Evolutionary conservation across 2,329 filamentous ascomycete genomes (phyloP).

Genomic region (Parasarocladium wereldwijsianum): DNA sequence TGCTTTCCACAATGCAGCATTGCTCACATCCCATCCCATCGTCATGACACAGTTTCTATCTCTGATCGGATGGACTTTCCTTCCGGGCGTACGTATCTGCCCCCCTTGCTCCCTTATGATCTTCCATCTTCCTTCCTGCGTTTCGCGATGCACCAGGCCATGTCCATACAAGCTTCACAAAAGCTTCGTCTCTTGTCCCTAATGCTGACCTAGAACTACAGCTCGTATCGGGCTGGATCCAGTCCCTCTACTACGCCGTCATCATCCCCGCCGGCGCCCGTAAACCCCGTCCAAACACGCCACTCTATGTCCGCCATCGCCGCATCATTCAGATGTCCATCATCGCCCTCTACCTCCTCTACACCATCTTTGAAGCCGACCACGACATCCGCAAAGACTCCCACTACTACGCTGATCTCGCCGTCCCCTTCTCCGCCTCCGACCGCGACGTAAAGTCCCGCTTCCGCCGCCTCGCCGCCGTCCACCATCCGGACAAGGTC

Average conservation of each 20-base stretch:
- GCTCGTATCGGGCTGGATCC: constrained; percentile 65
- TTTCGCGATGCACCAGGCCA: background rate
- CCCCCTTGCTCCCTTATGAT: constrained; percentile 4
- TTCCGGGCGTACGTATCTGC: constrained; percentile 30
- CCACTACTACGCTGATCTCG: constrained; percentile 69
- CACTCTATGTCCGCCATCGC: constrained; percentile 57
- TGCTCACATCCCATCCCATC: too few species aligned
- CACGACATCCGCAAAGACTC: constrained; percentile 56
- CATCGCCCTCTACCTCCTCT: constrained; percentile 69
- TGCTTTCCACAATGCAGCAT: too few species aligned
- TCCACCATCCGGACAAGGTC: constrained; percentile 77
- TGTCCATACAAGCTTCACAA: constrained; percentile 2
- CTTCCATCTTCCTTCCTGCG: background rate
- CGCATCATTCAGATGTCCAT: constrained; percentile 73
- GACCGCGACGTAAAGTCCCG: constrained; percentile 70
- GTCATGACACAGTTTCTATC: constrained; percentile 38
- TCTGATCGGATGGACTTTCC: constrained; percentile 40
- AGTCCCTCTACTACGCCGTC: constrained; percentile 73
- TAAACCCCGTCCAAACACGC: constrained; percentile 53
- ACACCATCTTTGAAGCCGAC: constrained; percentile 88
- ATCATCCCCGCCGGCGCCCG: constrained; percentile 82
- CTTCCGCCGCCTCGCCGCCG: constrained; percentile 61
- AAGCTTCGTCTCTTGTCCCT: too few species aligned
- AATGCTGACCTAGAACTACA: constrained; percentile 24
- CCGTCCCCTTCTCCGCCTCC: constrained; percentile 50